Evolutionary conservation across 495 filamentous ascomycete species (phyloP), one percentile per base, ranked within the genome.

Genomic region (Clohesyomyces aquaticus): DNA sequence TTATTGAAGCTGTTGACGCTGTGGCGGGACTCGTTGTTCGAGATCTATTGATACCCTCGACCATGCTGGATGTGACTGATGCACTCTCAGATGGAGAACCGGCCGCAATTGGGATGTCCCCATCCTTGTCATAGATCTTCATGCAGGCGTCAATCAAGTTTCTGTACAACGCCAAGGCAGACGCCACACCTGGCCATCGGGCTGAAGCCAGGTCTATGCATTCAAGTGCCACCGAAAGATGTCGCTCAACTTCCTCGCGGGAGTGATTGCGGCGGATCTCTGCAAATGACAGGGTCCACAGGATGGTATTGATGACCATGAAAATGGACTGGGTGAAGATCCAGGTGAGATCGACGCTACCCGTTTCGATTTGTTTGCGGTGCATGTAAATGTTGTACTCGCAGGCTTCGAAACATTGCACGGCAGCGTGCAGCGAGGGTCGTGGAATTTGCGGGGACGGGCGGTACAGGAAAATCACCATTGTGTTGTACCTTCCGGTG

Each of bases 381-480:
- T 90, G 87, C 75, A 91, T 85, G 57, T 84, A 78, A 63, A 98
- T 87, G 71, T 95, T 91, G 73, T 85, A 89, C 18, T 85, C 77
- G 59, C 87, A 87, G 18, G 88, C 88, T n/a, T 94, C 86, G 71
- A 87, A 96, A 71, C 93, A 96, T 64, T 79, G 86, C 43, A 78
- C 76, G 12, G 92, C 92, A 1, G 93, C 91, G 25, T 80, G 71
- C 25, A 85, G 71, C 0, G 89, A 91, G 10, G 93, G 93, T 62
- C 89, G 85, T 0, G 93, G 90, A 1, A 98, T 82, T 72, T 96
- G 93, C 8, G 93, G 93, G 0, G 90, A 95, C 21, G 93, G 93
- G 3, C 93, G 84, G 71, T 87, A 90, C 55, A 96, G 81, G 55
- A 90, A 87, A 59, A 96, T 84, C 43, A 94, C 75, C 81, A 98